Base-by-base conservation (phyloP, 106 monocot species). In the Apostasia shenzhenica region DNA sequence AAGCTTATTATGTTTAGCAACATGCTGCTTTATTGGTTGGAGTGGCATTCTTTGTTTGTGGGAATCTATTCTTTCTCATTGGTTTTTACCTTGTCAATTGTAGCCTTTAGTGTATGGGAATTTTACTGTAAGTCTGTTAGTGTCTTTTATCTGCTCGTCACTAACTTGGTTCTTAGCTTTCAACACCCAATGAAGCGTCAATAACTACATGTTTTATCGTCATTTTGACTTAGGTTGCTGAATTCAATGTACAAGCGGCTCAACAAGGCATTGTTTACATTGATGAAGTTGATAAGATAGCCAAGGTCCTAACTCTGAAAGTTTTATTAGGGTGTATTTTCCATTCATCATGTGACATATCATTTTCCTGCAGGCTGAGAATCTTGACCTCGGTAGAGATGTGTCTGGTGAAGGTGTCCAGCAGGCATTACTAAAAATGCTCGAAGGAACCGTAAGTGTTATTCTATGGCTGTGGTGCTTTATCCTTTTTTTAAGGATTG, bases 361-460 rank as follows among this genome's bases (percentile, higher is more conserved):
- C 42, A 68, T 52, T 37, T 73, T 69, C 3, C 72, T 74, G 53
- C 81, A 95, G 95, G 78, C 88, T 75, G 95, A 95, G 70, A 91
- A 84, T 54, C 63, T 78, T 74, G 86, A 84, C 70, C 70, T 80
- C 58, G 86, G 91, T 68, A 82, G 89, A 85, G 95, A 95, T 84
- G 95, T 95, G 69, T 95, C 91, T 72, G 95, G 95, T 60, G 95
- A 95, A 86, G 95, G 95, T 75, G 95, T 95, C 75, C 95, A 95
- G 62, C 95, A 95, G 73, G 95, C 95, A 70, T 75, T 95, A 61
- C 69, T 95, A 54, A 95, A 95, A 78, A 95, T 95, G 78, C 78
- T 95, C 45, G 95, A 95, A 84, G 95, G 95, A 88, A 91, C 91
- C 26, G 95, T 95, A 79, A 88, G 95, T 89, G 38, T 49, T 56